Base-by-base conservation (phyloP, 768 basidiomycete genomes). In the Trichaptum fuscoviolaceum region DNA sequence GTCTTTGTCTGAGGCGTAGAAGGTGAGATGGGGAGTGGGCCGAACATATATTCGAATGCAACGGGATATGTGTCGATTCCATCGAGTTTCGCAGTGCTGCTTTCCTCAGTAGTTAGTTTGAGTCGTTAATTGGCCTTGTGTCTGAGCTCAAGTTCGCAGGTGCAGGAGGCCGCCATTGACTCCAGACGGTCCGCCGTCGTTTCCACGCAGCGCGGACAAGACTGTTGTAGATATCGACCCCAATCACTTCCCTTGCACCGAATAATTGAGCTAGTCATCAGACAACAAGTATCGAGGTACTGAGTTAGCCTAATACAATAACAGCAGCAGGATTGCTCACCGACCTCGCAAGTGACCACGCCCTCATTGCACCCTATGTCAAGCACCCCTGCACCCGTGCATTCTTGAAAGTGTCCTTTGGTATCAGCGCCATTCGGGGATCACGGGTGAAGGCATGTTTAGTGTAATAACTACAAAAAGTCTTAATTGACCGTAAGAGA, bases 281-380 rank as follows among this genome's bases (percentile, higher is more conserved):
- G 35, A n/a, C n/a, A n/a, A n/a, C n/a, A n/a, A n/a, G n/a, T n/a
- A n/a, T n/a, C n/a, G n/a, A n/a, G n/a, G n/a, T n/a, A n/a, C 69
- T 60, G 68, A 58, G 57, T 24, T 35, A 24, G 36, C 26, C 62
- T 15, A 36, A 10, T 9, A n/a, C n/a, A n/a, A 61, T 17, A 26
- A 58, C 20, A 1, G 35, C 4, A n/a, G 57, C 34, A 35, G 68
- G 62, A 52, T 5, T 1, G 61, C 80, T 62, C 69, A 89, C 93
- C 93, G n/a, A 95, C 86, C 74, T 95, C 92, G 73, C 90, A 90
- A 0, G 91, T 89, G 36, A 96, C 87, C 82, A 84, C 86, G 8
- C 94, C 94, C 72, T 92, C 88, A 74, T 96, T 96, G 73, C 92
- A 93, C 0, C 94, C 94, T 0, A 96, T 77, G 75, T 96, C 94